Percentiles rank a stretch among this genome's conserved stretches.
Conservation (phyloP, 78 protist genomes). For the Dictyostelium purpureum region DNA sequence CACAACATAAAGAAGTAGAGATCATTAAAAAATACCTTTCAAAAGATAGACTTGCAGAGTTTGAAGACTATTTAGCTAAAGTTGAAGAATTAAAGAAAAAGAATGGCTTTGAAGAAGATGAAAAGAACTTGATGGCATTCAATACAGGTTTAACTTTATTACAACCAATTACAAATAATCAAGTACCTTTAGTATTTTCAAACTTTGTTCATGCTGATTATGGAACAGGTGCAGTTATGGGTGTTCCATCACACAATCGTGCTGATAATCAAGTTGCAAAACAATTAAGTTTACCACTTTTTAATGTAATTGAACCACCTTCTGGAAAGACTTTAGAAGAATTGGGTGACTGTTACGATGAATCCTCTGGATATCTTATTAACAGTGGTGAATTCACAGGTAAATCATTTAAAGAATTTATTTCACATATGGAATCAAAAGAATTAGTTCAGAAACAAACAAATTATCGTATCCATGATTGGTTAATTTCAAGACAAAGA, state of each 20-base stretch:
- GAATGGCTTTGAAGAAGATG: not conserved
- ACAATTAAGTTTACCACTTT: slow-evolving; percentile 56
- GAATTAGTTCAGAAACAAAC: not conserved
- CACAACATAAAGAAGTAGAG: slow-evolving; percentile 39
- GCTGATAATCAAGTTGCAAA: slow-evolving; percentile 90
- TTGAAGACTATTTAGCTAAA: not conserved
- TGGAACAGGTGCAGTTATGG: slow-evolving; percentile 95
- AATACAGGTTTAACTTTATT: not conserved
- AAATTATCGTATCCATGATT: slow-evolving; percentile 91
- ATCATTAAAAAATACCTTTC: not conserved
- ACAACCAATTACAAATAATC: not conserved
- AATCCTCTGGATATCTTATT: slow-evolving; percentile 37
- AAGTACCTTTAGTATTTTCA: slow-evolving; percentile 57
- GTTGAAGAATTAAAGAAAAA: not conserved
- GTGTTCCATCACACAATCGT: slow-evolving; percentile 94
- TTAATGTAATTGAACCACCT: not conserved
- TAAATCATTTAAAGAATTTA: slow-evolving; percentile 31
- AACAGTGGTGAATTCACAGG: slow-evolving; percentile 70
- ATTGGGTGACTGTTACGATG: slow-evolving; percentile 35
- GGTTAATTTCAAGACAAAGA: slow-evolving; percentile 96
- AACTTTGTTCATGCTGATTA: slow-evolving; percentile 84
- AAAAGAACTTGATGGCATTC: not conserved
- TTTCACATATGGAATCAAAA: slow-evolving; percentile 6
- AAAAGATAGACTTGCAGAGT: not conserved
- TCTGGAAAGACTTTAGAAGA: not conserved